Evolutionary conservation across 73 alveolate species (phyloP).

Genomic region (Blepharisma japonicum): DNA sequence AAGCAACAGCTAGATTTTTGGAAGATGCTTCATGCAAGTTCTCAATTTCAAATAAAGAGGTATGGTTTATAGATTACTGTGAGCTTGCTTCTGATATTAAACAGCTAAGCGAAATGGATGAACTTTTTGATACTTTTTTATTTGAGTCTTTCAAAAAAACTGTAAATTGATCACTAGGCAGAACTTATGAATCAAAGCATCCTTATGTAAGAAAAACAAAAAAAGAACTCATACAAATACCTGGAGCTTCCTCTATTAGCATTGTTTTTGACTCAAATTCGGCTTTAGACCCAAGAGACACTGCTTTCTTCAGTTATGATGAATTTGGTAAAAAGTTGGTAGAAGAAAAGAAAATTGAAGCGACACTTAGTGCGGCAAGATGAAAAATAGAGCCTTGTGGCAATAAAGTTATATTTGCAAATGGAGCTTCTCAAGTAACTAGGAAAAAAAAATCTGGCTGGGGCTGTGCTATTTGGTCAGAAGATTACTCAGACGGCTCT

Average conservation of each 20-base stretch:
- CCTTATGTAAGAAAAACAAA: slow-evolving; percentile 5
- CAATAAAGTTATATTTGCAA: no score
- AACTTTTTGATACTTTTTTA: not conserved
- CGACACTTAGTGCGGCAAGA: not conserved
- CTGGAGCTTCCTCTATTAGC: slow-evolving; percentile 8
- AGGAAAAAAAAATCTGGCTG: not conserved
- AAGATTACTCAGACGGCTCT: not conserved
- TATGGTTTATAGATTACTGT: not conserved
- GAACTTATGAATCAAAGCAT: not conserved
- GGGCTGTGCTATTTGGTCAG: not conserved
- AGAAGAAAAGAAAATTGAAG: not conserved
- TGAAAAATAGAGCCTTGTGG: not conserved
- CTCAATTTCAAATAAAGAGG: not conserved
- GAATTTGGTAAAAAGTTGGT: not conserved
- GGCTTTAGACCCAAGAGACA: slow-evolving; percentile 7
- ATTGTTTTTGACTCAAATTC: slow-evolving; percentile 9
- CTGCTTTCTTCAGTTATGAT: not conserved
- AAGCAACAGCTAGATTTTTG: not conserved
- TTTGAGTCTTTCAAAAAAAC: slow-evolving; percentile 5
- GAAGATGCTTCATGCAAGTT: not conserved
- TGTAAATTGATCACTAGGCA: not conserved
- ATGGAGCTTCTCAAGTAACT: not conserved
- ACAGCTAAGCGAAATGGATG: not conserved
- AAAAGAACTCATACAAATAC: not conserved
- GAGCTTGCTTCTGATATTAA: not conserved